A percentile compares a stretch with the other conserved stretches of the same genome.
phyloP scores from a whole-genome alignment of 208 protist genomes.

The Porcisia deanei region DNA sequence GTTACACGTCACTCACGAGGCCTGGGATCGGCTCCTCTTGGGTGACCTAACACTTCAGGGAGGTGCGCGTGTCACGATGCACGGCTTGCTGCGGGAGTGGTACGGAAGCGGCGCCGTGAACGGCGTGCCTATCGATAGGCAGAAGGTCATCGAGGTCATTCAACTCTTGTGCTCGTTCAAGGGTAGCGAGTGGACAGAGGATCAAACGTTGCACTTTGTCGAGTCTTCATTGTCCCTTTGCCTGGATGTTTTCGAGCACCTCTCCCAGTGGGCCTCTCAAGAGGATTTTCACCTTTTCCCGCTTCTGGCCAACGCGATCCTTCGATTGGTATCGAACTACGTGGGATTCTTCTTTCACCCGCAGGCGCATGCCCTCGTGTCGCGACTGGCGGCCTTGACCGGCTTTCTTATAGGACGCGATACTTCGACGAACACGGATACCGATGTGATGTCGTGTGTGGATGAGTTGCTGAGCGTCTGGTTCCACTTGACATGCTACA shows the following conservation, averaged over 20 bases:
- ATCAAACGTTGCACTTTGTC: constrained; percentile 30
- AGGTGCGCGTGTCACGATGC: constrained; percentile 19
- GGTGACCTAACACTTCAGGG: constrained; percentile 8
- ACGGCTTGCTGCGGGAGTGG: constrained; percentile 31
- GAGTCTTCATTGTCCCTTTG: constrained; percentile 30
- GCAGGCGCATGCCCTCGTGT: constrained; percentile 20
- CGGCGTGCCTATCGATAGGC: constrained; percentile 25
- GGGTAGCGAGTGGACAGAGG: constrained; percentile 26
- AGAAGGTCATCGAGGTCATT: constrained; percentile 38
- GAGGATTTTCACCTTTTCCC: constrained; percentile 36
- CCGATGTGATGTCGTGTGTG: constrained; percentile 65
- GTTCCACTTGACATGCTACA: constrained; percentile 37
- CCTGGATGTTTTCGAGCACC: constrained; percentile 36
- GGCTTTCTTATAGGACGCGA: constrained; percentile 43
- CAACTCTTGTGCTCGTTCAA: constrained; percentile 52
- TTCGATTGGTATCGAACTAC: constrained; percentile 48
- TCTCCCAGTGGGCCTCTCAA: constrained; percentile 15
- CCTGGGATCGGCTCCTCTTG: constrained; percentile 61
- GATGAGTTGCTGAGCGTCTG: constrained; percentile 70
- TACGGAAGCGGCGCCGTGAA: constrained; percentile 17
- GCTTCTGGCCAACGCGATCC: constrained; percentile 34
- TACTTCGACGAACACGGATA: constrained; percentile 40
- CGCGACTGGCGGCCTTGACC: constrained; percentile 31
- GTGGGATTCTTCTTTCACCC: constrained; percentile 34
- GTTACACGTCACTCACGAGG: constrained; percentile 48